Evolutionary conservation across 1,284 basidiomycete genomes (phyloP).

Genomic region (Sparassis latifolia): DNA sequence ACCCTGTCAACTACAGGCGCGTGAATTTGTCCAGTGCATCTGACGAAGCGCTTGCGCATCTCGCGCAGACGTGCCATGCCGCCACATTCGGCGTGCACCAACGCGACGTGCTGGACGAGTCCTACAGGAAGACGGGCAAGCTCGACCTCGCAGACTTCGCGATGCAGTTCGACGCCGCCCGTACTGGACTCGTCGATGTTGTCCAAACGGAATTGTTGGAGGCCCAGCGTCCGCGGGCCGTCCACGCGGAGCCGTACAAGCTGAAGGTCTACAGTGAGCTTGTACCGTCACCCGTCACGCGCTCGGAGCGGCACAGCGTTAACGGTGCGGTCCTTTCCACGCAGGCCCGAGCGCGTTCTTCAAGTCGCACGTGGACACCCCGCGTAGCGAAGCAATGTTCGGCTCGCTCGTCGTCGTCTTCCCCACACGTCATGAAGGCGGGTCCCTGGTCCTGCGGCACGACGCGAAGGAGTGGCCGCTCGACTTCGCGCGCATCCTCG

Average conservation of each 20-base stretch:
- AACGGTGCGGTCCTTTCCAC: not conserved
- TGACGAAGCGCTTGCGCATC: slow-evolving; percentile 8
- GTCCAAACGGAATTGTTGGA: slow-evolving; percentile 19
- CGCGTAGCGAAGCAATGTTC: slow-evolving; percentile 21
- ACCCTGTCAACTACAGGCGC: not conserved
- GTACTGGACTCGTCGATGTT: slow-evolving; percentile 17
- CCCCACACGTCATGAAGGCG: slow-evolving; percentile 36
- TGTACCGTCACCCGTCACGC: not conserved
- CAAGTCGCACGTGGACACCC: slow-evolving; percentile 22
- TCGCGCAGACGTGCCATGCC: slow-evolving; percentile 14
- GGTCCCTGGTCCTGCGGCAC: slow-evolving; percentile 30
- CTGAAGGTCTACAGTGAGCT: not conserved
- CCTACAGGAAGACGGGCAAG: slow-evolving; percentile 21
- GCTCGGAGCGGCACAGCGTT: not conserved
- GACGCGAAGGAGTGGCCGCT: slow-evolving; percentile 21
- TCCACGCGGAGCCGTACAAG: not conserved
- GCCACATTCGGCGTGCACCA: slow-evolving; percentile 17
- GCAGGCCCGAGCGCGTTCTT: slow-evolving; percentile 18
- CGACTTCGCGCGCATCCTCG: slow-evolving; percentile 24
- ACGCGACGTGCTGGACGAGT: slow-evolving; percentile 18
- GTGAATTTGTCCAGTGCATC: slow-evolving; percentile 3
- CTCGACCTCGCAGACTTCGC: slow-evolving; percentile 18
- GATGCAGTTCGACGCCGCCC: slow-evolving; percentile 21
- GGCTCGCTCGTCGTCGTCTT: slow-evolving; percentile 39
- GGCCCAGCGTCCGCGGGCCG: not conserved